A percentile compares a stretch with the other conserved stretches of the same genome.
phyloP scores from a whole-genome alignment of 1,284 basidiomycete genomes.

The Naganishia sp. region DNA sequence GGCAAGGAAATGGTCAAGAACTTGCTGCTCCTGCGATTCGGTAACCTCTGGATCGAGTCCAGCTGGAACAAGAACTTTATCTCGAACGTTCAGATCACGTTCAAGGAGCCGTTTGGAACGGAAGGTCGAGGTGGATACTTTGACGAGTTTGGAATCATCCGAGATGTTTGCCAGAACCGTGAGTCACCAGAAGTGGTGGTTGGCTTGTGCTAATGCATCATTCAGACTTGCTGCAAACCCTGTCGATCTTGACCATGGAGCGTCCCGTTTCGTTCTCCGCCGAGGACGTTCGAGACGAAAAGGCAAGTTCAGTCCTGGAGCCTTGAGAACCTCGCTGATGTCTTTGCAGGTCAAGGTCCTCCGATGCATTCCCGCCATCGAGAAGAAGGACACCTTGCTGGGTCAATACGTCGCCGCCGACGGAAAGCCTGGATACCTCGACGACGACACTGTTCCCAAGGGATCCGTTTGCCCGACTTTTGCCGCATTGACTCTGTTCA shows the following conservation, averaged over 20 bases:
- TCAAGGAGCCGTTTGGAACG: conserved; percentile 97
- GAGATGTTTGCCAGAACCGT: conserved; percentile 96
- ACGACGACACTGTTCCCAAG: conserved; percentile 89
- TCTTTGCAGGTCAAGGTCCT: conserved; percentile 81
- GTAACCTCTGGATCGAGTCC: conserved; percentile 81
- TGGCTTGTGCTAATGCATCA: conserved; percentile 29
- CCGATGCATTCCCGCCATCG: conserved; percentile 80
- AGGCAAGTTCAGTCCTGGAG: conserved; percentile 60
- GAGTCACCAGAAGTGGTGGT: conserved; percentile 52
- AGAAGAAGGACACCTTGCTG: conserved; percentile 73
- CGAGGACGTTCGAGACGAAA: conserved; percentile 96
- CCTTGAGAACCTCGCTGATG: conserved; percentile 34
- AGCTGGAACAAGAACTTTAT: conserved; percentile 93
- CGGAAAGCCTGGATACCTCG: conserved; percentile 94
- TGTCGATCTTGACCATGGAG: conserved; percentile 92
- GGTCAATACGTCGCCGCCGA: conserved; percentile 86
- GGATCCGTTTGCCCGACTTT: conserved; percentile 89
- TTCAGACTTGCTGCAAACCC: conserved; percentile 84
- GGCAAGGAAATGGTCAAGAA: conserved; percentile 99
- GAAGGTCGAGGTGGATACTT: conserved; percentile 97
- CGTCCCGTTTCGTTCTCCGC: conserved; percentile 94
- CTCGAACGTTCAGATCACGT: conserved; percentile 94
- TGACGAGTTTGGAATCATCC: conserved; percentile 97
- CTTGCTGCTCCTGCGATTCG: conserved; percentile 87
- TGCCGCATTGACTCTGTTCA: conserved; percentile 81